phyloP scores from a whole-genome alignment of 257 asterid species.

The Salvia hispanica region DNA sequence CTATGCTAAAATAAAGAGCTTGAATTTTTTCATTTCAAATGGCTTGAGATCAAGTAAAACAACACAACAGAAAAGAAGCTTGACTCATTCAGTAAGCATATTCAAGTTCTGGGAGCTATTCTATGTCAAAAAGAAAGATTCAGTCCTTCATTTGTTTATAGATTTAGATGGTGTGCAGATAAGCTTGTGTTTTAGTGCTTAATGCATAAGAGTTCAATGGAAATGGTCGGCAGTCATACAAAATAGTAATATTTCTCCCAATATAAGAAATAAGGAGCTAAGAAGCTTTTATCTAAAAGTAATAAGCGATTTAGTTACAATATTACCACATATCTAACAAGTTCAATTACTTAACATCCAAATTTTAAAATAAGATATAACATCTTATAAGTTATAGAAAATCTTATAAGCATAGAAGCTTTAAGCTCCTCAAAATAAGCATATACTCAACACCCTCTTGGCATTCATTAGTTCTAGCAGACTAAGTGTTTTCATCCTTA shows the following conservation, averaged over 20 bases:
- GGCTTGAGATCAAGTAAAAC: constrained; percentile 14
- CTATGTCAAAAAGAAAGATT: background rate
- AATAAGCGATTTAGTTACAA: background rate
- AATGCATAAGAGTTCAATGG: background rate
- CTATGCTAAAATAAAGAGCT: background rate
- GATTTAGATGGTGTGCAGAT: background rate
- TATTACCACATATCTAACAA: background rate
- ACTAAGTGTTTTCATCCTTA: constrained; percentile 5
- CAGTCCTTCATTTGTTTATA: background rate
- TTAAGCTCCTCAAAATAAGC: background rate
- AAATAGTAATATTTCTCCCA: too few relatives aligned
- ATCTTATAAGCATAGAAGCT: background rate
- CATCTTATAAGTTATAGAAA: background rate
- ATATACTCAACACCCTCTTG: background rate
- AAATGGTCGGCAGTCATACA: too few relatives aligned
- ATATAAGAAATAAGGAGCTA: too few relatives aligned
- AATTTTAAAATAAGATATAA: background rate
- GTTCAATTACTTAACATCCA: background rate
- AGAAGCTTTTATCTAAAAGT: background rate
- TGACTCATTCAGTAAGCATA: too few relatives aligned
- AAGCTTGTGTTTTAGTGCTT: background rate
- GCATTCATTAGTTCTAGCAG: constrained; percentile 12
- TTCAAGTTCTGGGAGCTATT: constrained; percentile 5
- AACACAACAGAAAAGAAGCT: too few relatives aligned
- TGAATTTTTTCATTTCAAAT: constrained; percentile 8